phyloP scores from a whole-genome alignment of 306 rosid genomes.

The Vachellia pachyceras region DNA sequence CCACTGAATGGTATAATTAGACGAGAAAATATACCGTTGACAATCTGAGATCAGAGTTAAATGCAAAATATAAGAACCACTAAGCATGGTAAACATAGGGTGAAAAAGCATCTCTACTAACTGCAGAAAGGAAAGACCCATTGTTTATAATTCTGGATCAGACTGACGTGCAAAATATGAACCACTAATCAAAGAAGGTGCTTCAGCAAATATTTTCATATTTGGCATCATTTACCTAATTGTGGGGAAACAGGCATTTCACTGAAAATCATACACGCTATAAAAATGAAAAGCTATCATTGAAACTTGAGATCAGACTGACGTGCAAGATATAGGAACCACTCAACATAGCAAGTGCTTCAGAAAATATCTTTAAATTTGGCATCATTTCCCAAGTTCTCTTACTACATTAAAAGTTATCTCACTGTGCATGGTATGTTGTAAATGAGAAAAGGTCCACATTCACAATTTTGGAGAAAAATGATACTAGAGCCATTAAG shows the following conservation, averaged over 20 bases:
- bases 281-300: neutral
- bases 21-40: neutral
- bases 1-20: neutral
- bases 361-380: neutral
- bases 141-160: neutral
- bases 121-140: neutral
- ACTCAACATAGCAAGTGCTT: slow-evolving; percentile 36
- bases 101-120: neutral
- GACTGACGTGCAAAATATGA: slow-evolving; percentile 7
- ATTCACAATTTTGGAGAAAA: slow-evolving; percentile 37
- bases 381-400: neutral
- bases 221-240: slow-evolving; percentile 40
- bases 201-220: slow-evolving; percentile 9
- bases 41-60: neutral
- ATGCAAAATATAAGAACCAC: neutral
- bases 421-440: neutral
- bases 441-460: neutral
- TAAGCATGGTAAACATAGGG: neutral
- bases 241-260: neutral
- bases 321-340: slow-evolving; percentile 39
- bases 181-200: slow-evolving; percentile 35
- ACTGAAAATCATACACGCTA: neutral
- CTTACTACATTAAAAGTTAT: neutral
- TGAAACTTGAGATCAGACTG: slow-evolving; percentile 44
- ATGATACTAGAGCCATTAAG: slow-evolving; percentile 21